These are phyloP conservation scores for Stylosanthes scabra DNA, from an alignment of 331 rosid species.

Conservation along the genomic window DNA sequence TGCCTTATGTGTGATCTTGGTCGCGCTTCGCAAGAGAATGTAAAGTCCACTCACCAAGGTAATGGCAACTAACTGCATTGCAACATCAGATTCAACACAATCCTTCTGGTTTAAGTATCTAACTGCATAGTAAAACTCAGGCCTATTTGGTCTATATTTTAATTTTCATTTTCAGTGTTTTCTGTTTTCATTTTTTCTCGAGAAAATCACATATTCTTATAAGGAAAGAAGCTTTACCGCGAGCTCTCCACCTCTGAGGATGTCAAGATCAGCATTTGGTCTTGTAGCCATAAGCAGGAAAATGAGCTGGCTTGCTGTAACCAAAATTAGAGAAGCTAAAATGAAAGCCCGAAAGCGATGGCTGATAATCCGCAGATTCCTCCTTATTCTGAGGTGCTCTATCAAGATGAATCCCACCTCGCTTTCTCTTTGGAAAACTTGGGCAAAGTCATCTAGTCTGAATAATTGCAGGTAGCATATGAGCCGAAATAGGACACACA, in stretches of 20 bases:
- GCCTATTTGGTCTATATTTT: no score
- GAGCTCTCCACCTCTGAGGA: constrained; percentile 79
- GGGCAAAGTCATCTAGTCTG: constrained; percentile 67
- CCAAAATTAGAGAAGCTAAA: constrained; percentile 58
- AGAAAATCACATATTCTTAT: not conserved
- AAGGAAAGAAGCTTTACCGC: constrained; percentile 51
- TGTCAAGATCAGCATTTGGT: constrained; percentile 57
- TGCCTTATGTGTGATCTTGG: constrained; percentile 91
- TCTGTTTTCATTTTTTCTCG: no score
- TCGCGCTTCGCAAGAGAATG: constrained; percentile 77
- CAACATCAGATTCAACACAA: constrained; percentile 33
- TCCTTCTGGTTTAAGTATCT: constrained; percentile 6
- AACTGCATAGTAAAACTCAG: constrained; percentile 4
- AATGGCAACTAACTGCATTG: constrained; percentile 90
- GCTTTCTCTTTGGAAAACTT: constrained; percentile 65
- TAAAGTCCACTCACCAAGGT: constrained; percentile 79
- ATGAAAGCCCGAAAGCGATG: constrained; percentile 73
- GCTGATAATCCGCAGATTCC: constrained; percentile 63
- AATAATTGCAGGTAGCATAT: constrained; percentile 64
- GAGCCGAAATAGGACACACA: constrained; percentile 69
- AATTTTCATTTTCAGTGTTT: no score
- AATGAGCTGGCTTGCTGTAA: constrained; percentile 70
- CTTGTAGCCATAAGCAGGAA: constrained; percentile 56
- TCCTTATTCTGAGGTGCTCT: constrained; percentile 66
- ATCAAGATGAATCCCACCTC: constrained; percentile 65